Conservation (phyloP, 805 yeast genomes). For the Lipomyces chichibuensis region DNA sequence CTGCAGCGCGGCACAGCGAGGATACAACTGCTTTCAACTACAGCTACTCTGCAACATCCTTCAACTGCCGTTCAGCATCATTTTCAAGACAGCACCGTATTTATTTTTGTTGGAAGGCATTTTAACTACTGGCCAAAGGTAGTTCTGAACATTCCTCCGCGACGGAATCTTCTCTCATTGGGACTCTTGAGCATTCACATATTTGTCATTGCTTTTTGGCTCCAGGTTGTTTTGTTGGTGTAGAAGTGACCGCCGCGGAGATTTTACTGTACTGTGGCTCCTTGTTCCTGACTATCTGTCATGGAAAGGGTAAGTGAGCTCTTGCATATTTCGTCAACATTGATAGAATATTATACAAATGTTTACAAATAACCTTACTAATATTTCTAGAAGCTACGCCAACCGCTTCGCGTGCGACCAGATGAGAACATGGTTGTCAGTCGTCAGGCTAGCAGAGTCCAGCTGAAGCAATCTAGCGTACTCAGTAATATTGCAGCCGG, state of each 20-base stretch:
- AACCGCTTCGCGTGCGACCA: constrained; percentile 30
- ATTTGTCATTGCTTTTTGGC: not conserved
- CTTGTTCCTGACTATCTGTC: not conserved
- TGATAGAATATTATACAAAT: not conserved
- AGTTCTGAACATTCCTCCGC: not conserved
- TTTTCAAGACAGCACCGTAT: not conserved
- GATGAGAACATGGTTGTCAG: constrained; percentile 27
- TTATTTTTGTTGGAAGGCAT: not conserved
- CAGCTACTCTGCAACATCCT: not conserved
- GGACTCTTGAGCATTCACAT: not conserved
- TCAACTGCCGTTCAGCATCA: not conserved
- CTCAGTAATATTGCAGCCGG: constrained; percentile 3
- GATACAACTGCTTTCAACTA: not conserved
- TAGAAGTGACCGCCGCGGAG: not conserved
- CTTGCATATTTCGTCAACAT: not conserved
- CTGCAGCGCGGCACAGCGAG: not conserved
- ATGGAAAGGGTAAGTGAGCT: constrained; percentile 27
- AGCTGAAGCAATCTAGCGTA: constrained; percentile 19
- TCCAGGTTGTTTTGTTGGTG: not conserved
- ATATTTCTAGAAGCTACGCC: constrained; percentile 12
- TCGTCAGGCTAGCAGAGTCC: constrained; percentile 17
- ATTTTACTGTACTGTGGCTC: not conserved
- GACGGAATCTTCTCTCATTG: not conserved
- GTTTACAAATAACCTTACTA: not conserved
- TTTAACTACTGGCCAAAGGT: not conserved